Conservation (phyloP, 1,284 basidiomycete genomes). For the Puccinia horiana region DNA sequence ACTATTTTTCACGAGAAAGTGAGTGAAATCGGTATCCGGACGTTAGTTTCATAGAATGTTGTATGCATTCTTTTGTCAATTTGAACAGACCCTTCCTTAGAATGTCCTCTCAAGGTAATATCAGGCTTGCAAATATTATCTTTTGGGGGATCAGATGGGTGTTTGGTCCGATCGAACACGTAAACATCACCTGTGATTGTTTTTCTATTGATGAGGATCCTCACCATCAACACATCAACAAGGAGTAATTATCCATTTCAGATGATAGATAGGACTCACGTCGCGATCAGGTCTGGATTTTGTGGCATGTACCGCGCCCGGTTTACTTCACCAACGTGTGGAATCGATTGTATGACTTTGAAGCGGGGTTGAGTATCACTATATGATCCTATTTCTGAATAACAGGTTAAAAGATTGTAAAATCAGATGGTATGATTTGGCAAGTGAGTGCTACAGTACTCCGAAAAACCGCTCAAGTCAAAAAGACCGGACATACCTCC, state of each 20-base stretch:
- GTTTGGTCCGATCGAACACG: constrained; percentile 95
- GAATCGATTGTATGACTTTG: constrained; percentile 89
- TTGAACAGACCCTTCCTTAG: constrained; percentile 34
- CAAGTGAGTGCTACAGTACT: constrained; percentile 8
- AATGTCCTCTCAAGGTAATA: constrained; percentile 82
- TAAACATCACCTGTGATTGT: constrained; percentile 84
- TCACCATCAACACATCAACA: neutral
- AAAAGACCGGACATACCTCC: constrained; percentile 64
- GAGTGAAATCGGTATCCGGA: constrained; percentile 24
- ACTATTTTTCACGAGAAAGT: constrained; percentile 60
- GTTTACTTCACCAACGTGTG: constrained; percentile 95
- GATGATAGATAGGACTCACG: constrained; percentile 56
- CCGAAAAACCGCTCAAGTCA: neutral
- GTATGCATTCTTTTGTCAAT: neutral
- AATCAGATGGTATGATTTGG: constrained; percentile 8
- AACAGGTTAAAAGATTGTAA: neutral
- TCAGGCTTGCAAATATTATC: constrained; percentile 81
- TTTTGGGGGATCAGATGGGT: constrained; percentile 84
- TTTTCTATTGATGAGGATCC: constrained; percentile 61
- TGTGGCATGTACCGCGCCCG: constrained; percentile 98
- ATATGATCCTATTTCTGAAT: constrained; percentile 76
- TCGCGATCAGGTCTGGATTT: constrained; percentile 94
- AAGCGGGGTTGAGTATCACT: constrained; percentile 78
- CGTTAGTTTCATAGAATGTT: neutral
- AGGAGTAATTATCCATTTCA: neutral